phyloP scores from a whole-genome alignment of 805 yeast genomes.

The Tetrapisispora namnaoensis region DNA sequence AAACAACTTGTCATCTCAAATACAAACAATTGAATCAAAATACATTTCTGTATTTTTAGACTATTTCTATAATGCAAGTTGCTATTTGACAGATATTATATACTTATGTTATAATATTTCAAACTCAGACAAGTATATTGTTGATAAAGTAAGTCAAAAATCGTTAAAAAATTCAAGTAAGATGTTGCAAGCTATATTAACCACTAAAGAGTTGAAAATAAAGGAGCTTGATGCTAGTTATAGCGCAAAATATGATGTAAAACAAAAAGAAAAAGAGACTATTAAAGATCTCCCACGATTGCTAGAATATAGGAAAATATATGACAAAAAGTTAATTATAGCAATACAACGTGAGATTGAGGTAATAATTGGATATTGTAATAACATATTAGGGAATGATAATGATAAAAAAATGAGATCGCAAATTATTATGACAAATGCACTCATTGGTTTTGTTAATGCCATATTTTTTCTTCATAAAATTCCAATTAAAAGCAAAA shows the following conservation, averaged over 20 bases:
- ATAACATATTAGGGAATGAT: neutral
- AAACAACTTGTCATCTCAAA: neutral
- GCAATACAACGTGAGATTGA: neutral
- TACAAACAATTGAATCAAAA: neutral
- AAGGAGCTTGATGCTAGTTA: neutral
- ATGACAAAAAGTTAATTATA: neutral
- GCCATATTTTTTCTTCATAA: neutral
- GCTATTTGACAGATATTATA: neutral
- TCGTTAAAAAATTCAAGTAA: neutral
- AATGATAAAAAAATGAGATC: neutral
- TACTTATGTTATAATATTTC: neutral
- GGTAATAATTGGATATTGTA: neutral
- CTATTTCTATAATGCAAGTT: neutral
- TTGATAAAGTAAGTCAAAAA: neutral
- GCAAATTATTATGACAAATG: neutral
- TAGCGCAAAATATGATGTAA: neutral
- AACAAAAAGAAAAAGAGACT: too few relatives aligned
- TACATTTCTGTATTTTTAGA: neutral
- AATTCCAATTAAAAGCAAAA: neutral
- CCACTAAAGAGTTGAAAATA: neutral
- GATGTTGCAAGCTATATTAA: neutral
- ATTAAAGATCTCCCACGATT: neutral
- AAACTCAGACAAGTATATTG: neutral
- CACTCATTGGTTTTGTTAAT: neutral
- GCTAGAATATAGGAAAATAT: neutral